Conservation (phyloP, 1,139 yeast genomes). For the Hemisphaericaspora subhashii region DNA sequence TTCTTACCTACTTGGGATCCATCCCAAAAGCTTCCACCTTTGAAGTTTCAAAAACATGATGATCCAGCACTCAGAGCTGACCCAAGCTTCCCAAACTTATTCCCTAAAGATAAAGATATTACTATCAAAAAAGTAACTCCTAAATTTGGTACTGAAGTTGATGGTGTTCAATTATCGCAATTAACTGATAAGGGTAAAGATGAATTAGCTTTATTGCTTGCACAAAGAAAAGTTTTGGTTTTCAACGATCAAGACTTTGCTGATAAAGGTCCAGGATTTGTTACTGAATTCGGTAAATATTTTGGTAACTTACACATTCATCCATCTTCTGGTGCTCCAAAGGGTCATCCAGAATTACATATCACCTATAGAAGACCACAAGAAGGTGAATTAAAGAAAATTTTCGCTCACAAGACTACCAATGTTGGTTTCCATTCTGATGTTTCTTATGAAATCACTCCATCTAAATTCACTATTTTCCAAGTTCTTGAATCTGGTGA, state of each 20-base stretch:
- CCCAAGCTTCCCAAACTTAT: slow-evolving; percentile 26
- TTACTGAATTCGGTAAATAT: slow-evolving; percentile 28
- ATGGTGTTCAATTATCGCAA: slow-evolving; percentile 32
- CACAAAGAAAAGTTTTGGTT: slow-evolving; percentile 31
- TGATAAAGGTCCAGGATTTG: slow-evolving; percentile 30
- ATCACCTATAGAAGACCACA: slow-evolving; percentile 33
- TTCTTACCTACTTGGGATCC: slow-evolving; percentile 58
- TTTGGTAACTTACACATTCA: slow-evolving; percentile 36
- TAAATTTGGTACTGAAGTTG: slow-evolving; percentile 32
- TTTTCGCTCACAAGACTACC: slow-evolving; percentile 21
- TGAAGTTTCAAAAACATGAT: slow-evolving; percentile 46
- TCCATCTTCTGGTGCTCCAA: slow-evolving; percentile 29
- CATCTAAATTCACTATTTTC: slow-evolving; percentile 31
- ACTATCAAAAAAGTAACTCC: slow-evolving; percentile 26
- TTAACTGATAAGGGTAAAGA: slow-evolving; percentile 32
- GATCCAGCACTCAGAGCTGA: slow-evolving; percentile 53
- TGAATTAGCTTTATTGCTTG: slow-evolving; percentile 33
- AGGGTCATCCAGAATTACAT: slow-evolving; percentile 28
- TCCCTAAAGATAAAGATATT: slow-evolving; percentile 21
- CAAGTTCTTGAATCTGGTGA: slow-evolving; percentile 34
- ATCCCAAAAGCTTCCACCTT: slow-evolving; percentile 40
- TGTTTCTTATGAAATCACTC: slow-evolving; percentile 32
- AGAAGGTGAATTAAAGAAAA: slow-evolving; percentile 20
- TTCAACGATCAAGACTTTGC: slow-evolving; percentile 35
- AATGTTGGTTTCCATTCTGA: slow-evolving; percentile 31